Base-by-base conservation (phyloP, 2,329 filamentous ascomycete genomes). In the Bipolaris cookei region DNA sequence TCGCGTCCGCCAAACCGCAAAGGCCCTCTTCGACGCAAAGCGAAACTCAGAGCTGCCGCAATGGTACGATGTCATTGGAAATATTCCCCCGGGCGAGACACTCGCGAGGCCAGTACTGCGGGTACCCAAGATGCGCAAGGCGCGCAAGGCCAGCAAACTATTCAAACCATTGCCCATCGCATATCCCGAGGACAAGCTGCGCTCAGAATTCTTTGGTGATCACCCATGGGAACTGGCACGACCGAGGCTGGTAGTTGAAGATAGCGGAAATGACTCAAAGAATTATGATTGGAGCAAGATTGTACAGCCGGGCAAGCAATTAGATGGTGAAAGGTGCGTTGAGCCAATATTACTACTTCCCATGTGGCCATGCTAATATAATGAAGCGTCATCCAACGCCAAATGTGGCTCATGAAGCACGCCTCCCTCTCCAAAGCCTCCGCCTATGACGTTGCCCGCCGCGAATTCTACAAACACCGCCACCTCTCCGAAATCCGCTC, bases 191-290 rank as follows among this genome's bases (percentile, higher is more conserved):
- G 95, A 99, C 78, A 78, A 80, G 58, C 82, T 99, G 70, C 88
- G 95, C 62, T 82, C 79, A 65, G 86, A 88, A 25, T 99, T 98
- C 80, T 99, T 91, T 81, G 87, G 84, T 71, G 94, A 99, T 76
- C 95, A 99, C 75, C 95, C 95, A 4, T 99, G 95, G 95, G 95
- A 99, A 79, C 81, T 99, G 72, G 95, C 95, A 16, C 85, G 94
- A 61, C 95, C 95, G 52, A 85, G 91, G 66, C 83, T 97, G 56
- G 82, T 99, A 44, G 80, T 98, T 8, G 95, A 99, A 79, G 82
- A 88, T 66, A 90, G 94, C 70, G 95, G 95, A 51, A 90, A 89
- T 73, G 94, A 99, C 72, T 82, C 86, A 49, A 86, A 89, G 74
- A 82, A 79, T 52, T 88, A 87, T 69, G 87, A 97, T 76, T 98